phyloP scores from a whole-genome alignment of 257 asterid genomes.

The Ophiorrhiza pumila region DNA sequence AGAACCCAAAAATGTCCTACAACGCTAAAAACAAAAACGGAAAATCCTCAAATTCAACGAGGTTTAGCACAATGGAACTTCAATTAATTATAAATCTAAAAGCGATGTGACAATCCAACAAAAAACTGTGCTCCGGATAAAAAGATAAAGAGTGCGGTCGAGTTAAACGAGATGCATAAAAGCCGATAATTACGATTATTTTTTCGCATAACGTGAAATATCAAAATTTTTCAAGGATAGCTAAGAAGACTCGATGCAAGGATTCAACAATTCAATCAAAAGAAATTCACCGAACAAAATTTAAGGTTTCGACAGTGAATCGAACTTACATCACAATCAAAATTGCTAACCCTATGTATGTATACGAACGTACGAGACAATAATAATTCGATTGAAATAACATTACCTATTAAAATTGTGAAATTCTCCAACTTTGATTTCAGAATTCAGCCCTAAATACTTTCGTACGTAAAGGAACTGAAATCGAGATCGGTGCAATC shows the following conservation, averaged over 20 bases:
- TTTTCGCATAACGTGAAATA: neutral
- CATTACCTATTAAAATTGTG: conserved; percentile 8
- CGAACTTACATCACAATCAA: neutral
- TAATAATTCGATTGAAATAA: neutral
- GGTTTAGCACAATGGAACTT: neutral
- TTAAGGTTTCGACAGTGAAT: neutral
- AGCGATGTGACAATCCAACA: neutral
- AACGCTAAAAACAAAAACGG: too few relatives aligned
- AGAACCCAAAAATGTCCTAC: too few relatives aligned
- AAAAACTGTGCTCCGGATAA: too few relatives aligned
- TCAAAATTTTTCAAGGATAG: neutral
- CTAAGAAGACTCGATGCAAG: too few relatives aligned
- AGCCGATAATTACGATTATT: neutral
- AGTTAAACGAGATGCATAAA: neutral
- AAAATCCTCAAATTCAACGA: neutral
- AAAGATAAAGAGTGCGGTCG: too few relatives aligned
- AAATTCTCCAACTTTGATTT: conserved; percentile 1
- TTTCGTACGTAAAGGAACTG: neutral
- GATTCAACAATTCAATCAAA: neutral
- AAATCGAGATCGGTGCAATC: neutral
- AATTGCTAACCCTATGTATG: neutral
- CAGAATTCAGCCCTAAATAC: conserved; percentile 14
- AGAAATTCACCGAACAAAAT: neutral
- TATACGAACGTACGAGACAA: too few relatives aligned
- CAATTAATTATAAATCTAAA: neutral